Conservation (phyloP, 495 filamentous ascomycete species). For the Hypoxylon lienhwacheense region DNA sequence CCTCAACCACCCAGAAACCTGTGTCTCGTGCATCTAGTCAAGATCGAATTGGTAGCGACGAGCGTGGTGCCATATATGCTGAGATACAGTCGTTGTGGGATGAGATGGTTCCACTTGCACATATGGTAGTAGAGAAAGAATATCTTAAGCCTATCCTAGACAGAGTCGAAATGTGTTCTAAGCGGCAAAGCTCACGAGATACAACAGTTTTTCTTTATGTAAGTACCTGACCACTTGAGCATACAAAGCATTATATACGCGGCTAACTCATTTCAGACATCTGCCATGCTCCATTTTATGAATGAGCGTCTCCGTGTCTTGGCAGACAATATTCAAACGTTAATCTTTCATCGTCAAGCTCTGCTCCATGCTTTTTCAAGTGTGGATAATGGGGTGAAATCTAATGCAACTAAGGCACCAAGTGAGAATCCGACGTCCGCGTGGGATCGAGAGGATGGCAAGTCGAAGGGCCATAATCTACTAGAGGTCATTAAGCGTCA, state of each 20-base stretch:
- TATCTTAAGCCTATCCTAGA: constrained; percentile 30
- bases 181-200: constrained; percentile 16
- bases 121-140: constrained; percentile 38
- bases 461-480: constrained; percentile 1
- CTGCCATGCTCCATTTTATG: constrained; percentile 33
- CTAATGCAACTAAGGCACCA: background rate
- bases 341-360: constrained; percentile 32
- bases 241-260: background rate
- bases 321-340: constrained; percentile 21
- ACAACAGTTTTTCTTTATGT: constrained; percentile 29
- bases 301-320: constrained; percentile 31
- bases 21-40: background rate
- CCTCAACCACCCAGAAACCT: constrained; percentile 5
- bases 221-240: background rate
- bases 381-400: constrained; percentile 5
- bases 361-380: constrained; percentile 11
- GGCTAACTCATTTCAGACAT: constrained; percentile 24
- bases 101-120: constrained; percentile 34
- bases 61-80: constrained; percentile 25
- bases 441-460: background rate
- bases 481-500: constrained; percentile 20
- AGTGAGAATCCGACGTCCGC: background rate
- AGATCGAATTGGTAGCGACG: constrained; percentile 13
- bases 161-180: constrained; percentile 13
- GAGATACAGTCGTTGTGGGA: constrained; percentile 33